Conservation (phyloP, 2,329 filamentous ascomycete genomes). For the Dothistroma septosporum region DNA sequence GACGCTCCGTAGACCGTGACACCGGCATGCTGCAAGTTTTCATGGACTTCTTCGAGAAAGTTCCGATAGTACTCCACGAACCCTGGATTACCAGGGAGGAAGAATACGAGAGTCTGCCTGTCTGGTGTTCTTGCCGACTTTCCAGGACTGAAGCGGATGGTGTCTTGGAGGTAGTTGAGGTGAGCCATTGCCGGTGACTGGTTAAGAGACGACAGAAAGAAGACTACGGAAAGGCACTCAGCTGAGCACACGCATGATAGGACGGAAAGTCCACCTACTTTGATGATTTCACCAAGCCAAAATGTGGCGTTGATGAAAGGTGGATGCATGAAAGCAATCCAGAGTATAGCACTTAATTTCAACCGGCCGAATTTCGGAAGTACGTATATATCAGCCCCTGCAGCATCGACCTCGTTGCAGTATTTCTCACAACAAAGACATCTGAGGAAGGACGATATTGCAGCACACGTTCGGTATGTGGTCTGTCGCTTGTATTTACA, state of each 20-base stretch:
- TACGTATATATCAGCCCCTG: background rate
- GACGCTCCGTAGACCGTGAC: conserved; percentile 38
- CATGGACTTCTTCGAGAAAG: conserved; percentile 59
- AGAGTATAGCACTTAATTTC: background rate
- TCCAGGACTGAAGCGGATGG: background rate
- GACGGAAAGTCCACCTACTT: background rate
- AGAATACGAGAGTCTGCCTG: conserved; percentile 55
- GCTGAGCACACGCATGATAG: background rate
- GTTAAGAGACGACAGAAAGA: background rate
- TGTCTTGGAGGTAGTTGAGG: background rate
- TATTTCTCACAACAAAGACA: no score
- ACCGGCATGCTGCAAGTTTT: conserved; percentile 17
- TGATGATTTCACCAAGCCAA: background rate
- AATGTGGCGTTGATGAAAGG: background rate
- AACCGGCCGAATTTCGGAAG: background rate
- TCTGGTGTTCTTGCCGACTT: no score
- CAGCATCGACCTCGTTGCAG: background rate
- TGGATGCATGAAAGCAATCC: background rate
- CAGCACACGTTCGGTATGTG: no score
- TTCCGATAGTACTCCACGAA: conserved; percentile 67
- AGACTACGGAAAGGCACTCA: background rate
- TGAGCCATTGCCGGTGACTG: background rate
- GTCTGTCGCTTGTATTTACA: background rate
- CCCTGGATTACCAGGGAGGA: conserved; percentile 73
- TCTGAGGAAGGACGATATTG: no score